A percentile compares a stretch with the other conserved stretches of the same genome.
phyloP scores from a whole-genome alignment of 2,329 filamentous ascomycete genomes.

The Corniculantispora saksenae region DNA sequence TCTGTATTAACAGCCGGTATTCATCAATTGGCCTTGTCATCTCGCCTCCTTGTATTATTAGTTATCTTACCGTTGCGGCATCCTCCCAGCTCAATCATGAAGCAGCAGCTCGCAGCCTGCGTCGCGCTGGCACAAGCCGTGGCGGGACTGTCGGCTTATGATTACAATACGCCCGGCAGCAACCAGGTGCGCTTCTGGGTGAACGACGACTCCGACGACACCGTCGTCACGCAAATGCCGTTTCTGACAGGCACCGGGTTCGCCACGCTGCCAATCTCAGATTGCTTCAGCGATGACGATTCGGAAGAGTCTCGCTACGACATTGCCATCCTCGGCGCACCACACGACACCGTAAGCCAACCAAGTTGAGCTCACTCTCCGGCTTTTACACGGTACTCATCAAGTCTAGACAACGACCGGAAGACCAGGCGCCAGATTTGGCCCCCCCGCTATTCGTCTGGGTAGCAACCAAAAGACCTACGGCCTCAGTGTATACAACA shows the following conservation, averaged over 20 bases:
- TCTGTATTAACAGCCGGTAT: neutral
- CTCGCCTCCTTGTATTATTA: neutral
- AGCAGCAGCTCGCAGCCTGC: neutral
- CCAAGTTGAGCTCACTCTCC: too few relatives aligned
- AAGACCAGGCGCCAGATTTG: slow-evolving; percentile 61
- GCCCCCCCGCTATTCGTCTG: slow-evolving; percentile 77
- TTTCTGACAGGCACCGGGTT: slow-evolving; percentile 25
- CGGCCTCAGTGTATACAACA: slow-evolving; percentile 26
- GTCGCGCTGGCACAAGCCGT: neutral
- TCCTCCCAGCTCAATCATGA: neutral
- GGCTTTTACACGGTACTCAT: neutral
- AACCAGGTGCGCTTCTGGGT: slow-evolving; percentile 25
- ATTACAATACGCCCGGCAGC: slow-evolving; percentile 16
- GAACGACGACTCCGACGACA: slow-evolving; percentile 18
- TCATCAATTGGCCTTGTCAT: neutral
- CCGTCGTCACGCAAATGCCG: slow-evolving; percentile 22
- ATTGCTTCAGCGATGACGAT: slow-evolving; percentile 28
- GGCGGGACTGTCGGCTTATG: slow-evolving; percentile 1
- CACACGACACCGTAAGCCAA: slow-evolving; percentile 31
- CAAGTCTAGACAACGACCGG: slow-evolving; percentile 24
- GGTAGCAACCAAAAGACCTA: slow-evolving; percentile 64
- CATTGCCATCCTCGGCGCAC: slow-evolving; percentile 32
- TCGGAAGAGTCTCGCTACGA: slow-evolving; percentile 25
- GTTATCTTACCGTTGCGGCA: neutral
- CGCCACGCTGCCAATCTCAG: slow-evolving; percentile 27